Evolutionary conservation across 2,329 filamentous ascomycete species (phyloP), one percentile per base, ranked within the genome.

Genomic region (Lojkania enalia): DNA sequence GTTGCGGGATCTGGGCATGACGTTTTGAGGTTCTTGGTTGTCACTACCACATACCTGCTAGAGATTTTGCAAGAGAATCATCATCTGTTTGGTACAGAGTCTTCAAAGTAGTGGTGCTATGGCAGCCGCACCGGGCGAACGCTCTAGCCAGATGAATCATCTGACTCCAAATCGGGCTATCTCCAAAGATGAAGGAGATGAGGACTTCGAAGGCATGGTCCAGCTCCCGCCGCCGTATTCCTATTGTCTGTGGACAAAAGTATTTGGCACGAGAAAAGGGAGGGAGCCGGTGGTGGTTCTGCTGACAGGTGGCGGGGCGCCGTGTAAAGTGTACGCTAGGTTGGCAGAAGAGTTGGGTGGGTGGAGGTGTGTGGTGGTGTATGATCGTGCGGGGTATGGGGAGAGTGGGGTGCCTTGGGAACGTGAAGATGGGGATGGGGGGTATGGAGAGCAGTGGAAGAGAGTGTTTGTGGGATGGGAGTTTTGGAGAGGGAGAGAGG

Each of bases 191-290:
- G 23, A 27, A 27, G n/a, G 23, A 27, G 23, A 27, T 39, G 36
- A 31, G 15, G 38, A 40, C 23, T 32, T 18, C 21, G 38, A 27
- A 32, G 23, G 23, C n/a, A 2, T 31, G 30, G 30, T 33, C 7
- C 7, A 6, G 30, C 16, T 33, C 11, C 30, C 30, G 14, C 11
- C 7, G 30, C 9, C 7, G 30, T 33, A 33, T 33, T 7, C 9
- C 7, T 15, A 16, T 15, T 7, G 16, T 9, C 14, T 33, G 6
- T 33, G 14, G 9, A 16, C 30, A 6, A 33, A 16, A 16, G 30
- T 33, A 9, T 11, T 9, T 9, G 30, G 30, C 9, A 33, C 7
- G 30, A 33, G 30, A 16, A 16, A 33, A 16, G 14, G 30, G 30
- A 16, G 14, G 30, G 30, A 33, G 30, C 30, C 30, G 9, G 30